phyloP scores from a whole-genome alignment of 768 basidiomycete genomes.

The Lentinula edodes region DNA sequence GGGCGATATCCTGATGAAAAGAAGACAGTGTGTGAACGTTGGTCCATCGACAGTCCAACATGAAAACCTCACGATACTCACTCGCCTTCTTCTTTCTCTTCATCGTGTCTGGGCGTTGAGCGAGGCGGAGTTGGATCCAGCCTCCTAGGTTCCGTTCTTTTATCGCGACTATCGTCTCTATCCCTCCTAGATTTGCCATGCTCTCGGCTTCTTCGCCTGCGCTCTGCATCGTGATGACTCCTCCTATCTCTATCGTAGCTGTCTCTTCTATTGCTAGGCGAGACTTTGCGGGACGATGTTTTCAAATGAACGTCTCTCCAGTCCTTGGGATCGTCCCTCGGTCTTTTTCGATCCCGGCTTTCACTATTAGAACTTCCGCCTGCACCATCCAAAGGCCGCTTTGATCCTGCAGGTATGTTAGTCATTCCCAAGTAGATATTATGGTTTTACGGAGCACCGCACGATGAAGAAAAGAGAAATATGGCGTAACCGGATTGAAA shows the following conservation, averaged over 20 bases:
- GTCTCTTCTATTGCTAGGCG: conserved; percentile 25
- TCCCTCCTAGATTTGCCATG: conserved; percentile 25
- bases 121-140: conserved; percentile 1
- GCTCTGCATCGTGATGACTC: conserved; percentile 26
- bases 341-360: conserved; percentile 42
- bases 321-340: conserved; percentile 52
- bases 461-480: conserved; percentile 6
- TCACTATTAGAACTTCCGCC: conserved; percentile 17
- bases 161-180: conserved; percentile 28
- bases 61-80: conserved; percentile 50
- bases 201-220: conserved; percentile 22
- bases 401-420: conserved; percentile 80
- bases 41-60: background rate
- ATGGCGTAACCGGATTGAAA: background rate
- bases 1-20: conserved; percentile 58
- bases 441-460: conserved; percentile 9
- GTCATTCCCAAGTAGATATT: conserved; percentile 42
- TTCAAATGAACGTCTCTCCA: conserved; percentile 69
- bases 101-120: conserved; percentile 13
- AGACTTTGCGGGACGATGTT: conserved; percentile 27
- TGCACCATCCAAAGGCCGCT: conserved; percentile 69
- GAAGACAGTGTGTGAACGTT: conserved; percentile 5
- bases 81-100: conserved; percentile 90
- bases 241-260: conserved; percentile 29
- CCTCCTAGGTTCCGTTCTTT: conserved; percentile 2